Base-by-base conservation (phyloP, 768 basidiomycete genomes). In the Collybiopsis luxurians region DNA sequence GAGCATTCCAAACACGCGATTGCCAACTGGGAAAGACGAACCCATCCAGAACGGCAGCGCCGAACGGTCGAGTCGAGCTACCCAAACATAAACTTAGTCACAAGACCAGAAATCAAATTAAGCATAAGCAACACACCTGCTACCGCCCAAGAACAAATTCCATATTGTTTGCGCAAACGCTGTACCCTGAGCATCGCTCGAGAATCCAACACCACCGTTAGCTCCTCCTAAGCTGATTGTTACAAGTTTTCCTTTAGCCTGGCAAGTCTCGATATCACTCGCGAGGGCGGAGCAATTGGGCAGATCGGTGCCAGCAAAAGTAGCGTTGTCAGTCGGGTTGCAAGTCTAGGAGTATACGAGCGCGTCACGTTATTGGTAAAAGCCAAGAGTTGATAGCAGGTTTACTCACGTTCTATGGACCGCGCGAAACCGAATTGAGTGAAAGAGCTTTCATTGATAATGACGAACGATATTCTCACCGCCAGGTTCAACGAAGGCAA, bases 31-130 rank as follows among this genome's bases (percentile, higher is more conserved):
- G 12, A 50, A 26, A 43, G 6, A 45, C 71, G 59, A 57, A 88
- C 87, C 89, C 89, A 61, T 90, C 89, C 24, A 91, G 74, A 49
- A 89, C 77, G 2, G 87, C 89, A 58, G 61, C 69, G 24, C 89
- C 89, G 62, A 91, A 91, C 0, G 89, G 89, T 57, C 89, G 78
- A 15, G 81, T 87, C 26, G 75, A 73, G 13, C 77, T 79, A 40
- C 61, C 70, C 15, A 76, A 77, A 19, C 69, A 69, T 70, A 45
- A n/a, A 58, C 52, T 50, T 48, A n/a, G 10, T n/a, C 15, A 2
- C 21, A 28, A 13, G 43, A 21, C 11, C 4, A 12, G 40, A 36
- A 11, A 4, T 4, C 15, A 4, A 0, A 15, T 11, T 6, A 11
- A 34, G 10, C 6, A 26, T 12, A 34, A 34, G 13, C 31, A 6